Percentiles rank a stretch among this genome's conserved stretches.
phyloP scores from a whole-genome alignment of 2,329 filamentous ascomycete species.

The Teratosphaeria viscida region DNA sequence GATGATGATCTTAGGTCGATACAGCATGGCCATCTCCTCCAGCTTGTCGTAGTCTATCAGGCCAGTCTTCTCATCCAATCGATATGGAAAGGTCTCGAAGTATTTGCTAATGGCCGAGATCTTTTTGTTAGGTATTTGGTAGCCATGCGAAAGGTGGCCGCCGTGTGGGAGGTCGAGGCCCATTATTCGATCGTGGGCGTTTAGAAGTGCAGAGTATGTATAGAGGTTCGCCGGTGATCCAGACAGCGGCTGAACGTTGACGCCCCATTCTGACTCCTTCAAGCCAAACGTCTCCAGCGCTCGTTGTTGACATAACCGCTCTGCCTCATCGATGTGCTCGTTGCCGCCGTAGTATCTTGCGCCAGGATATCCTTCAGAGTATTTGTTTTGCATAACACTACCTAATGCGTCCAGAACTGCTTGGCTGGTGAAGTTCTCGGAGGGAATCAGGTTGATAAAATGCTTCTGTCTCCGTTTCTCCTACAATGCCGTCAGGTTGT shows the following conservation, averaged over 20 bases:
- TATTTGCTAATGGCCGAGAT: slow-evolving; percentile 99
- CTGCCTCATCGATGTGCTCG: slow-evolving; percentile 86
- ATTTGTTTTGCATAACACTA: slow-evolving; percentile 97
- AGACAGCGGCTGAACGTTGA: slow-evolving; percentile 67
- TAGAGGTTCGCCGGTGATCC: slow-evolving; percentile 95
- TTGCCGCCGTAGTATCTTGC: slow-evolving; percentile 96
- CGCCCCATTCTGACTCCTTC: slow-evolving; percentile 80
- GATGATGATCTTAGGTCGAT: slow-evolving; percentile 91
- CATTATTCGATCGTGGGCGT: slow-evolving; percentile 86
- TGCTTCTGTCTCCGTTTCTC: slow-evolving; percentile 95
- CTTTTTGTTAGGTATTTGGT: slow-evolving; percentile 92
- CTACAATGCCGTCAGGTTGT: slow-evolving; percentile 25
- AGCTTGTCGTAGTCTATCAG: slow-evolving; percentile 91
- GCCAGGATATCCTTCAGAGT: slow-evolving; percentile 95
- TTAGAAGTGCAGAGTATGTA: slow-evolving; percentile 96
- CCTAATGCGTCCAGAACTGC: slow-evolving; percentile 84
- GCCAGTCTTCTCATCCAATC: slow-evolving; percentile 78
- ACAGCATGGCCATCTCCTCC: slow-evolving; percentile 75
- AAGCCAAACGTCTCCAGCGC: slow-evolving; percentile 81
- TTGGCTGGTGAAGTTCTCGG: slow-evolving; percentile 91
- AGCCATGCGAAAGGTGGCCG: slow-evolving; percentile 91
- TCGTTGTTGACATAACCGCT: slow-evolving; percentile 79
- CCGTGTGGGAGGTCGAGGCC: slow-evolving; percentile 90
- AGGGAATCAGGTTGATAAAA: slow-evolving; percentile 95
- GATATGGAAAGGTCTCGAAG: slow-evolving; percentile 95